These are phyloP conservation scores for Salix dunnii DNA, from an alignment of 345 rosid species.

Conservation along the genomic window DNA sequence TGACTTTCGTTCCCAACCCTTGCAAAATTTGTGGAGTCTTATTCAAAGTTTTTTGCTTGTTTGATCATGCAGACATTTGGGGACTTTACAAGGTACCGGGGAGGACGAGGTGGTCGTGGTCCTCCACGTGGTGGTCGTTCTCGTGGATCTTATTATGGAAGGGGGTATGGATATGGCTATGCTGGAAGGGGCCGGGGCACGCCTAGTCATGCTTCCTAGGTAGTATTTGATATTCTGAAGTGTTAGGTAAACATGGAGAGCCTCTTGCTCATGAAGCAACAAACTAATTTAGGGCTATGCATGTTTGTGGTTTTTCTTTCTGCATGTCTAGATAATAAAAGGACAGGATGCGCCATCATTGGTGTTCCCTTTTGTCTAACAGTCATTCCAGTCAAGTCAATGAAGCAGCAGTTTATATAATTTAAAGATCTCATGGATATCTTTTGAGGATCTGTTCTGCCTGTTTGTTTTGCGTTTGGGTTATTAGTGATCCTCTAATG, in stretches of 20 bases:
- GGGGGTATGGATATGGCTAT: slow-evolving; percentile 23
- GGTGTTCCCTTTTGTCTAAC: neutral
- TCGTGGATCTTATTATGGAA: slow-evolving; percentile 24
- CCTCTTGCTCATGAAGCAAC: neutral
- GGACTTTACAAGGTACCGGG: no score
- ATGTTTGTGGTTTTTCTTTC: slow-evolving; percentile 2
- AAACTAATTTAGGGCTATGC: slow-evolving; percentile 11
- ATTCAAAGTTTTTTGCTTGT: neutral
- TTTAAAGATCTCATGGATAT: neutral
- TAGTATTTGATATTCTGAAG: neutral
- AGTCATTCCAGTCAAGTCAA: slow-evolving; percentile 5
- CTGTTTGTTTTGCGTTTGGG: neutral
- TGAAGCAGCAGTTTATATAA: neutral
- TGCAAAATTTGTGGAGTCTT: neutral
- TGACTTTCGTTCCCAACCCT: neutral
- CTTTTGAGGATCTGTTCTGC: neutral
- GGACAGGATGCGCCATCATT: slow-evolving; percentile 3
- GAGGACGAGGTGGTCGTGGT: slow-evolving; percentile 8
- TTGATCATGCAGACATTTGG: no score
- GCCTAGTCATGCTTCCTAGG: slow-evolving; percentile 12
- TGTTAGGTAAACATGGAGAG: slow-evolving; percentile 2
- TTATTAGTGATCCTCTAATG: neutral
- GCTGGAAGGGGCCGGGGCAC: slow-evolving; percentile 19
- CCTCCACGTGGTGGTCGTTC: slow-evolving; percentile 23
- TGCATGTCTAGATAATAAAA: slow-evolving; percentile 19